Evolutionary conservation across 805 yeast species (phyloP), one percentile per base, ranked within the genome.

Genomic region (Vanderwaltozyma verrucispora): DNA sequence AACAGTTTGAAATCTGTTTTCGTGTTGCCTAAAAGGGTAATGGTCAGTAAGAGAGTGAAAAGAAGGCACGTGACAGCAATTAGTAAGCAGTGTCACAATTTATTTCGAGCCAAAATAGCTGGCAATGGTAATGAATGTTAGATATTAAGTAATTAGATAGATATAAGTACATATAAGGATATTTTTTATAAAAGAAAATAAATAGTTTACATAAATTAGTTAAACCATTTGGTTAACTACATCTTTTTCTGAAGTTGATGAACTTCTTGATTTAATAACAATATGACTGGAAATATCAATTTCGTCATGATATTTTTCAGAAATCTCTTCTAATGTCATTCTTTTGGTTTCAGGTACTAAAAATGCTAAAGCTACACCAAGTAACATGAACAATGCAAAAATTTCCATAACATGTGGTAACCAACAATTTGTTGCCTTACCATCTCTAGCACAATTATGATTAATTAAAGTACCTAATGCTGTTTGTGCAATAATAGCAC

Each of bases 381-480:
- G 49, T 65, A 86, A 70, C 96, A 86, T 86, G 74, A 86, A 86
- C 38, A 86, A 69, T 16, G 95, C 95, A 60, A 82, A 86, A 59
- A 86, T 85, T 68, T 86, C 87, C 94, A 86, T 85, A 48, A 86
- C 94, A 51, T 86, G 95, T 31, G 86, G 85, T 62, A 85, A 72
- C 80, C 75, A 85, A 77, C 95, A 85, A 67, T 76, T 74, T 28
- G 51, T 51, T 26, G 51, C 36, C 27, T 58, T 58, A 42, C 73
- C 60, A 41, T 69, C 70, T 35, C 66, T 64, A 27, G 85, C 66
- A 75, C 95, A 86, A 45, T 75, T 72, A 63, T 81, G 89, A 71
- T 81, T 70, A 40, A 79, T 71, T 53, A 86, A 72, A 46, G 94
- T 84, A 72, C 95, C 92, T 49, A 82, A 63, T 60, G 82, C 80